These are phyloP conservation scores for Urochloa ruziziensis DNA, from an alignment of 176 grass and related monocot species.

Conservation along the genomic window DNA sequence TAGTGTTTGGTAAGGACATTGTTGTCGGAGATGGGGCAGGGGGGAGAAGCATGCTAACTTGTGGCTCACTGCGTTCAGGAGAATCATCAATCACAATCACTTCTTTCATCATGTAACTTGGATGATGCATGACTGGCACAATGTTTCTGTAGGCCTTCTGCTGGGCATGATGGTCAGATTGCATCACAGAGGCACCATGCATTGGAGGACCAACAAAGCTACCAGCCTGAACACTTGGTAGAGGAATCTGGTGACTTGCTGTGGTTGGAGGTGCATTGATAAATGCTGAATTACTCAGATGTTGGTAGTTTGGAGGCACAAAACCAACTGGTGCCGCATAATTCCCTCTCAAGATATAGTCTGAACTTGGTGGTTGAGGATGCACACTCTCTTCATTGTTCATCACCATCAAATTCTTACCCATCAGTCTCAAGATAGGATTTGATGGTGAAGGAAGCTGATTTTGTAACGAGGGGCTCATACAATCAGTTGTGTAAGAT, in stretches of 20 bases:
- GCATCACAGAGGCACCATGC: conserved; percentile 38
- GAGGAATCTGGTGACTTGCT: conserved; percentile 36
- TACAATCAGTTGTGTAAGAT: conserved; percentile 36
- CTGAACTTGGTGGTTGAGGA: conserved; percentile 51
- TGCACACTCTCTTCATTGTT: conserved; percentile 74
- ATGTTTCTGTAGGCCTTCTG: conserved; percentile 41
- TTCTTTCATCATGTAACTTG: conserved; percentile 62
- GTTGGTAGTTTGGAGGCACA: conserved; percentile 41
- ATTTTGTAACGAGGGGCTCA: conserved; percentile 42
- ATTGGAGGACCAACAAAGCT: conserved; percentile 34
- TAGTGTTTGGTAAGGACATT: conserved; percentile 34
- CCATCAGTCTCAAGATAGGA: conserved; percentile 87
- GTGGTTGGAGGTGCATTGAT: conserved; percentile 32
- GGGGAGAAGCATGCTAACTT: conserved; percentile 34
- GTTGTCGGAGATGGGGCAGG: conserved; percentile 26
- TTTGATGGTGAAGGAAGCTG: conserved; percentile 65
- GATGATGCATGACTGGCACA: conserved; percentile 33
- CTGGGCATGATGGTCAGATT: conserved; percentile 33
- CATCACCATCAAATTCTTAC: conserved; percentile 88
- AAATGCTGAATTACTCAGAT: conserved; percentile 44
- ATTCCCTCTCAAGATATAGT: conserved; percentile 42
- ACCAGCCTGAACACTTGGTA: conserved; percentile 36
- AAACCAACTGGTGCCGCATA: conserved; percentile 54
- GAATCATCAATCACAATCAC: conserved; percentile 69
- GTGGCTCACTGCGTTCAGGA: conserved; percentile 43